phyloP scores from a whole-genome alignment of 305 asterid species.

The Ilex paraguariensis region DNA sequence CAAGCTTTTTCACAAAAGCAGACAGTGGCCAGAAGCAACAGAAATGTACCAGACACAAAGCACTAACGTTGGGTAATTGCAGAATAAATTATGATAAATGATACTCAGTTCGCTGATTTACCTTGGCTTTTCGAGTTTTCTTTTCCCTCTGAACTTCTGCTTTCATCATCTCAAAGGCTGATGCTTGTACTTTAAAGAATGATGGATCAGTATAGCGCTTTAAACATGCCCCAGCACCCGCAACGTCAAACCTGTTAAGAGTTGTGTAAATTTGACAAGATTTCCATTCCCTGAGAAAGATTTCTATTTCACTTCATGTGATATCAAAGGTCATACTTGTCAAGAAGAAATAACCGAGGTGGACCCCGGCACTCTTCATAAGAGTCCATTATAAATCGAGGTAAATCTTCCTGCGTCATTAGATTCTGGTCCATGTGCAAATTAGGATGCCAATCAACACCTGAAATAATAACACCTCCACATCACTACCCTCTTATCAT shows the following conservation, averaged over 20 bases:
- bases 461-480: conserved; percentile 32
- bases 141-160: conserved; percentile 55
- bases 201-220: conserved; percentile 93
- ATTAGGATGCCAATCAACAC: conserved; percentile 85
- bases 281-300: too few relatives aligned
- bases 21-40: too few relatives aligned
- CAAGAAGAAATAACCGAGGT: conserved; percentile 92
- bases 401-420: conserved; percentile 74
- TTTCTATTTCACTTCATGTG: too few relatives aligned
- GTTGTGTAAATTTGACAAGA: too few relatives aligned
- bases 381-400: conserved; percentile 89
- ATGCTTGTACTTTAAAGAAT: conserved; percentile 51
- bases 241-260: conserved; percentile 68
- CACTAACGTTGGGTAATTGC: too few relatives aligned
- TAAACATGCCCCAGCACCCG: conserved; percentile 91
- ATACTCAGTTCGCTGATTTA: conserved; percentile 10
- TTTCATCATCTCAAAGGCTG: conserved; percentile 30
- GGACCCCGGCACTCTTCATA: conserved; percentile 97
- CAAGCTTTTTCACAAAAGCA: too few relatives aligned
- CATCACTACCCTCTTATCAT: too few relatives aligned
- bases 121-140: conserved; percentile 77
- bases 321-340: conserved; percentile 56
- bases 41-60: too few relatives aligned
- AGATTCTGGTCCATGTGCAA: conserved; percentile 47
- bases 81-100: too few relatives aligned